These are phyloP conservation scores for Fusarium annulatum DNA, from an alignment of 2,329 filamentous ascomycete species.

Conservation along the genomic window DNA sequence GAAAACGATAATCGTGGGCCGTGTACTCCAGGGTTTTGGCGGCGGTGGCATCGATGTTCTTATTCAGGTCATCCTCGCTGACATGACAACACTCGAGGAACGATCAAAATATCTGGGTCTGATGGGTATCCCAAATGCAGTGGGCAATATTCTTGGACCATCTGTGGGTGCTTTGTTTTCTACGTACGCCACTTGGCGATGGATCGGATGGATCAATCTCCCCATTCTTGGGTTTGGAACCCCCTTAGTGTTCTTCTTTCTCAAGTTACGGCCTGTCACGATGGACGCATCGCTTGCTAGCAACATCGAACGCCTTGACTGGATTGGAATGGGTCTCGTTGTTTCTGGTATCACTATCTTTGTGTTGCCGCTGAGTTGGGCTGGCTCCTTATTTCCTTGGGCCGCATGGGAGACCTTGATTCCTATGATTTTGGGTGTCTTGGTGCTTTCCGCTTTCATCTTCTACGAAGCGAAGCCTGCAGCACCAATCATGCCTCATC, in stretches of 20 bases:
- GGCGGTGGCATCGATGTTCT: conserved; percentile 19
- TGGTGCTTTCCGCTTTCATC: not conserved
- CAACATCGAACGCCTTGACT: conserved; percentile 16
- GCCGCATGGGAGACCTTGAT: conserved; percentile 10
- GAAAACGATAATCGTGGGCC: conserved; percentile 8
- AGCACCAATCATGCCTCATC: conserved; percentile 19
- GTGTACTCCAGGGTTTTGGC: conserved; percentile 16
- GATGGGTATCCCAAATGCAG: conserved; percentile 14
- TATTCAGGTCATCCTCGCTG: conserved; percentile 9
- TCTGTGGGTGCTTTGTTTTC: conserved; percentile 3
- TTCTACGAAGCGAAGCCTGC: conserved; percentile 11
- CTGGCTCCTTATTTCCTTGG: conserved; percentile 17
- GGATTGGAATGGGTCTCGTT: conserved; percentile 12
- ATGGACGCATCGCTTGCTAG: not conserved
- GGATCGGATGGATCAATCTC: conserved; percentile 19
- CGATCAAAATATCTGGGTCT: conserved; percentile 2
- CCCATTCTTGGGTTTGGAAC: conserved; percentile 13
- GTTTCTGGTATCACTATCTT: conserved; percentile 12
- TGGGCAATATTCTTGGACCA: conserved; percentile 9
- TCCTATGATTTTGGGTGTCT: conserved; percentile 2
- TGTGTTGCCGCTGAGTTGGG: conserved; percentile 17
- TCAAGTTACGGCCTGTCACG: conserved; percentile 1
- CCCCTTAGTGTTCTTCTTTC: conserved; percentile 15
- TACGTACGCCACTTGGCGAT: conserved; percentile 13
- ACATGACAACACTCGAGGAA: conserved; percentile 14